Base-by-base conservation (phyloP, 2,329 filamentous ascomycete species). In the Daldinia sp. region DNA sequence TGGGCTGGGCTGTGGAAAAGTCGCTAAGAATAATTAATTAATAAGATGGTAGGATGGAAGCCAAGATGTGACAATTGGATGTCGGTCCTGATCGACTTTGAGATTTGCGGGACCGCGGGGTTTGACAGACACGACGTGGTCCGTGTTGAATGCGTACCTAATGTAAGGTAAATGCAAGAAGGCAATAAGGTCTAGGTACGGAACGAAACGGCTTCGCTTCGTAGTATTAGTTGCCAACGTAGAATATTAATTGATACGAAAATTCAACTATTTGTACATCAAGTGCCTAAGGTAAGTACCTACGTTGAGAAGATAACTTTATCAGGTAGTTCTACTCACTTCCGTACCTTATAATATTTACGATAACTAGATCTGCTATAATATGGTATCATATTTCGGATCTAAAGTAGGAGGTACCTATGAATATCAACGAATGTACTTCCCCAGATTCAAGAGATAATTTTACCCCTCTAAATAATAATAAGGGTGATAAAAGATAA, bases 31-130 rank as follows among this genome's bases (percentile, higher is more conserved):
- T 51, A 63, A 63, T 65, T 57, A 65, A 65, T 68, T 61, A 61
- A 41, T 35, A 56, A 58, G 54, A 39, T 39, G 35, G 12, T 42
- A 64, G 60, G 65, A 60, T 56, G 41, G 39, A 53, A 65, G 57
- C 57, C 56, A 67, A 63, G 60, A 51, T 35, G 18, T 69, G 39
- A 63, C 57, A 60, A 10, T 26, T 54, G 48, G 53, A 59, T 51
- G 60, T 57, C 53, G 41, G 59, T 62, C 46, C 44, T 64, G 60
- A 68, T 66, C 65, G 51, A 66, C 54, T 26, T 63, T 62, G 30
- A 64, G 63, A 64, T 67, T 41, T 71, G 58, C 50, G 66, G 69
- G 69, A 69, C 63, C 54, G 69, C 69, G 69, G 69, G 69, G 69
- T 71, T 37, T 69, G 66, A 64, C 65, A 68, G 63, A 63, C 65